Evolutionary conservation across 2,329 filamentous ascomycete genomes (phyloP), one percentile per base, ranked within the genome.

Genomic region (Grosmannia serpens): DNA sequence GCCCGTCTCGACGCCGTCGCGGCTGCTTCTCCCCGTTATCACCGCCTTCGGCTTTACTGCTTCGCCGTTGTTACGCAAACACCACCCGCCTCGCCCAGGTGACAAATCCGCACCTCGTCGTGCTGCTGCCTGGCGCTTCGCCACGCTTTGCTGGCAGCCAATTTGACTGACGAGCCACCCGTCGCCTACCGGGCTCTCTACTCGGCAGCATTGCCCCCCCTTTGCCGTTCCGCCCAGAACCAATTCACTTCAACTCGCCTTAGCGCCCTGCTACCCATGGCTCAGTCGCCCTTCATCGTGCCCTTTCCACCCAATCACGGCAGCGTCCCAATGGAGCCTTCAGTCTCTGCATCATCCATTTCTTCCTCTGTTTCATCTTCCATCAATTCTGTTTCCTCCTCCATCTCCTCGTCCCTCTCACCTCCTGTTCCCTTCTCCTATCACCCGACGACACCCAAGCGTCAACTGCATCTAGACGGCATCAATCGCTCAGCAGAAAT

Each of bases 81-180:
- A n/a, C 35, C 5, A 20, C 47, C 46, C 35, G 35, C 35, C 35
- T 38, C 55, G 49, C 38, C 46, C 46, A 52, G 57, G 29, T 60
- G 57, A 58, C 60, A 59, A 61, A 57, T 58, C n/a, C 9, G n/a
- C 33, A 33, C 11, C 20, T 26, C 7, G 29, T 33, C 24, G 44
- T 31, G 44, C 59, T 62, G 61, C 26, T 62, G 61, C 61, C 61
- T 62, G 56, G 59, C 29, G n/a, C 53, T 54, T 61, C 56, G 57
- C 59, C 59, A 62, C 61, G 41, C 57, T 35, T 15, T 51, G 26
- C 50, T 24, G 47, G 27, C 46, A 51, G 26, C 22, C 22, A 38
- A 57, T 46, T 20, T 26, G 27, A n/a, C 27, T 52, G 33, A 46
- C 56, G 49, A 31, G n/a, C 49, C 41, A 24, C 17, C 11, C 31